phyloP scores from a whole-genome alignment of 805 yeast species.

The Hanseniaspora lindneri region DNA sequence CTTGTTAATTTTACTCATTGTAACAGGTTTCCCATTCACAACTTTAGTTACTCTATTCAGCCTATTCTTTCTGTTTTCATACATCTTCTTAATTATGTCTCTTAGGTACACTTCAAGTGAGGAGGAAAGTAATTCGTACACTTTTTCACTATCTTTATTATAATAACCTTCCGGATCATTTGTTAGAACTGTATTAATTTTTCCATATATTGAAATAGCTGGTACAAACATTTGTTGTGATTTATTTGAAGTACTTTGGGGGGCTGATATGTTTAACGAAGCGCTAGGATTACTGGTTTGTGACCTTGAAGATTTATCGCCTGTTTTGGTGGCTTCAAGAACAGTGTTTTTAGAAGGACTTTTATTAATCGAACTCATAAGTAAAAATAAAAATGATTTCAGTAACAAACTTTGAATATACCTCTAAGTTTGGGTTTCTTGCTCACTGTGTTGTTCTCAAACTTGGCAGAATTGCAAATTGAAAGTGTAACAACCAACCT shows the following conservation, averaged over 20 bases:
- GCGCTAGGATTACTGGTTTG: too few relatives aligned
- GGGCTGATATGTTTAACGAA: too few relatives aligned
- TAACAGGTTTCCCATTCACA: conserved; percentile 14
- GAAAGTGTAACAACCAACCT: too few relatives aligned
- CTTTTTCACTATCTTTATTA: conserved; percentile 15
- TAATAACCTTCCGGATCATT: conserved; percentile 13
- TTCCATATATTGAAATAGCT: conserved; percentile 7
- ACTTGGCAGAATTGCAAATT: too few relatives aligned
- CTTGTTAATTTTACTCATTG: conserved; percentile 2
- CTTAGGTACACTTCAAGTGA: conserved; percentile 13
- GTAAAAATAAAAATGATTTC: background rate
- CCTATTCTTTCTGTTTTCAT: conserved; percentile 10
- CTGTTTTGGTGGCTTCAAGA: background rate
- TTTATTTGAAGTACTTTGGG: too few relatives aligned
- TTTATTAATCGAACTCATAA: background rate
- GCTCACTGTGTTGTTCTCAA: too few relatives aligned
- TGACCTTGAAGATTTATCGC: too few relatives aligned
- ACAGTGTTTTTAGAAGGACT: background rate
- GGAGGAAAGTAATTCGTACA: conserved; percentile 8
- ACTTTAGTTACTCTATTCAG: conserved; percentile 10
- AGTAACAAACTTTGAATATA: too few relatives aligned
- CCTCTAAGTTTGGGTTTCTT: too few relatives aligned
- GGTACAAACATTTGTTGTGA: conserved; percentile 4
- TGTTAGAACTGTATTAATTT: conserved; percentile 6
- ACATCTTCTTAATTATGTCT: conserved; percentile 13